phyloP scores from a whole-genome alignment of 1,284 basidiomycete species.

The Laetiporus sulphureus region DNA sequence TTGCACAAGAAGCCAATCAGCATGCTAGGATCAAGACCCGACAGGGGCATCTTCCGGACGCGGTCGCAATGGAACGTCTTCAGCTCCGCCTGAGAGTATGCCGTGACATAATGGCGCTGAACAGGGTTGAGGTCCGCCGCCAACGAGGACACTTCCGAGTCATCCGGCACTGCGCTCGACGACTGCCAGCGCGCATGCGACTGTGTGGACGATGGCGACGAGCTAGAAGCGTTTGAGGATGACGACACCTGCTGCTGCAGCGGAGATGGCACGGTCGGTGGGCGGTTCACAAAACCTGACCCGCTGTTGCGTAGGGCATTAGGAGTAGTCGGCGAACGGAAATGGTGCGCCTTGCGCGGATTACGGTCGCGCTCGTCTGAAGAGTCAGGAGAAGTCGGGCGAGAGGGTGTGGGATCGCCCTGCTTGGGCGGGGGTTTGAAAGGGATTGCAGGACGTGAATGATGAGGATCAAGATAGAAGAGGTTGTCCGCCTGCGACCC shows the following conservation, averaged over 20 bases:
- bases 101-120: constrained; percentile 54
- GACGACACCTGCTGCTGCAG: constrained; percentile 52
- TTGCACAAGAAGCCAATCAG: constrained; percentile 86
- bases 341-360: constrained; percentile 27
- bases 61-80: constrained; percentile 92
- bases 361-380: constrained; percentile 17
- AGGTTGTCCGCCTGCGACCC: constrained; percentile 85
- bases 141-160: constrained; percentile 31
- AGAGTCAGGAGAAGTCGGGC: constrained; percentile 23
- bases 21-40: constrained; percentile 95
- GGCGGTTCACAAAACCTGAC: constrained; percentile 51
- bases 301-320: constrained; percentile 45
- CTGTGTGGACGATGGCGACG: constrained; percentile 28
- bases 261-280: constrained; percentile 46
- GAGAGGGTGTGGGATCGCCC: constrained; percentile 10
- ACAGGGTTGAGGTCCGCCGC: constrained; percentile 36
- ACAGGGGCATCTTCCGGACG: constrained; percentile 88
- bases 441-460: constrained; percentile 77
- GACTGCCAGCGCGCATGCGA: constrained; percentile 29
- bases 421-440: constrained; percentile 48
- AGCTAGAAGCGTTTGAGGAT: constrained; percentile 22
- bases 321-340: constrained; percentile 43
- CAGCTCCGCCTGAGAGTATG: constrained; percentile 63
- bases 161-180: constrained; percentile 24
- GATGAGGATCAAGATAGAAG: constrained; percentile 96